A percentile compares a stretch with the other conserved stretches of the same genome.
Conservation (phyloP, 345 rosid genomes). For the Citrus hindsii region DNA sequence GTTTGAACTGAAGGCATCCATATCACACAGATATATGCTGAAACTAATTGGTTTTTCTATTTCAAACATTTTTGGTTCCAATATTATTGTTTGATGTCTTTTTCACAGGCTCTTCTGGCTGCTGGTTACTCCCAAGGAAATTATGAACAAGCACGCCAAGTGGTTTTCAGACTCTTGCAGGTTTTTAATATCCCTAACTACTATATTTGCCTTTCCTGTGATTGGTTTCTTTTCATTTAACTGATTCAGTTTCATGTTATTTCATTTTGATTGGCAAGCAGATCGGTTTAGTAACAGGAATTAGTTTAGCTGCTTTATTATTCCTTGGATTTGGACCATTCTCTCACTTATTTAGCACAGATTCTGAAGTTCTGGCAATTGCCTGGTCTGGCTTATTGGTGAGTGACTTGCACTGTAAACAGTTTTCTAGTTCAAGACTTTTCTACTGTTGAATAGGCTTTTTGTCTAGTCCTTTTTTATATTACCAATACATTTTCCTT, state of each 20-base stretch:
- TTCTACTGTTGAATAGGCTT: neutral
- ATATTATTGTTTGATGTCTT: neutral
- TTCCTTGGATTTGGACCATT: constrained; percentile 73
- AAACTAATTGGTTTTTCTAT: neutral
- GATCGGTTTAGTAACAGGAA: constrained; percentile 80
- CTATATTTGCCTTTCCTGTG: constrained; percentile 4
- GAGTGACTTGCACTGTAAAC: constrained; percentile 20
- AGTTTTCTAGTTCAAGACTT: neutral
- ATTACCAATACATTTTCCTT: neutral
- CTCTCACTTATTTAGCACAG: constrained; percentile 66
- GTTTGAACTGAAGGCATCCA: neutral
- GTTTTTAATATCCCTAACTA: constrained; percentile 29
- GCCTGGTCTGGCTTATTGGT: constrained; percentile 76
- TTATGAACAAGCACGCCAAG: constrained; percentile 63
- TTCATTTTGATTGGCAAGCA: constrained; percentile 27
- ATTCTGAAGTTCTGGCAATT: constrained; percentile 76
- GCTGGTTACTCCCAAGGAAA: constrained; percentile 66
- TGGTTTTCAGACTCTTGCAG: constrained; percentile 59
- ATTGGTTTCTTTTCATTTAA: neutral
- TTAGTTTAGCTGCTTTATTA: constrained; percentile 60
- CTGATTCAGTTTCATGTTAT: constrained; percentile 14
- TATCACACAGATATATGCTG: neutral
- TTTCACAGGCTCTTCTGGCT: constrained; percentile 82
- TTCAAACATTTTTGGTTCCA: neutral
- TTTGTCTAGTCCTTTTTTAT: neutral